Conservation (phyloP, 495 filamentous ascomycete genomes). For the Penicillium macrosclerotiorum region DNA sequence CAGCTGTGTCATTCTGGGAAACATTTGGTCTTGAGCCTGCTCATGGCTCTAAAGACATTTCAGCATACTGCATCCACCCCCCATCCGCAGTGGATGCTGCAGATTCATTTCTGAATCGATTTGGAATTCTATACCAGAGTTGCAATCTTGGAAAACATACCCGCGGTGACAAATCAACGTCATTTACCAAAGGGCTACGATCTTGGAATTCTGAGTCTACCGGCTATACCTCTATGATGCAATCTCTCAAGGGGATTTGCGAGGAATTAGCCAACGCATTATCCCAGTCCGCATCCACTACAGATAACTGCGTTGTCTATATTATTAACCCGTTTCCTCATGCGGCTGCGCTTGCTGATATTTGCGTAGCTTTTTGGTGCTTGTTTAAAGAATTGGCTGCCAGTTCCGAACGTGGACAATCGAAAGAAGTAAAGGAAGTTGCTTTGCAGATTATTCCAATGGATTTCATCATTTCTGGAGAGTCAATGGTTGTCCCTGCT, state of each 20-base stretch:
- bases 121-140: conserved; percentile 73
- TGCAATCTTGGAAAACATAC: conserved; percentile 74
- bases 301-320: conserved; percentile 79
- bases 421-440: conserved; percentile 60
- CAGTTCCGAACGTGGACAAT: conserved; percentile 46
- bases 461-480: conserved; percentile 63
- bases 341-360: conserved; percentile 63
- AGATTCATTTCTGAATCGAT: conserved; percentile 65
- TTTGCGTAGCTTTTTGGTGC: conserved; percentile 74
- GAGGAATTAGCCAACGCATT: conserved; percentile 47
- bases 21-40: conserved; percentile 78
- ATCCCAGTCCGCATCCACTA: conserved; percentile 39
- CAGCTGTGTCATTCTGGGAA: conserved; percentile 87
- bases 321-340: conserved; percentile 74
- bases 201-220: conserved; percentile 42
- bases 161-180: conserved; percentile 49
- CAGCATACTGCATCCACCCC: conserved; percentile 78
- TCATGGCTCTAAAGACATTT: conserved; percentile 75
- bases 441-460: conserved; percentile 81
- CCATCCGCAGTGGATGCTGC: conserved; percentile 55
- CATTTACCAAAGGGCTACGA: conserved; percentile 59
- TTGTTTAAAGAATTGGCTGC: conserved; percentile 69
- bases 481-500: conserved; percentile 63
- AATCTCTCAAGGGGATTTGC: conserved; percentile 36
- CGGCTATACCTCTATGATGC: conserved; percentile 35